Conservation (phyloP, 106 monocot species). For the Dendrobium huoshanense region DNA sequence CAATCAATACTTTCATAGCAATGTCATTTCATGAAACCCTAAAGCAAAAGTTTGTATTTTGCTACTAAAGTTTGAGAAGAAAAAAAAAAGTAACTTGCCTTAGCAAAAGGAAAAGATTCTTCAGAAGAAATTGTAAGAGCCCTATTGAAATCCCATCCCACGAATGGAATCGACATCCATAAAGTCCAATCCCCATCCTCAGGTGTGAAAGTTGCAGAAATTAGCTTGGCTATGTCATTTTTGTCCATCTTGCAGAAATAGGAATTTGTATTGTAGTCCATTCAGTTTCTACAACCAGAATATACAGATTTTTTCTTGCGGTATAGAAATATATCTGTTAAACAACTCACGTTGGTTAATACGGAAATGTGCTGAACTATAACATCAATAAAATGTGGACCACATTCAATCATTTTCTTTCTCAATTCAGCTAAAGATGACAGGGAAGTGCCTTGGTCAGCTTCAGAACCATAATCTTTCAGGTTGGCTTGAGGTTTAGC, state of each 20-base stretch:
- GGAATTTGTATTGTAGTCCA: neutral
- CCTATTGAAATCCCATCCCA: slow-evolving; percentile 50
- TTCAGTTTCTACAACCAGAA: neutral
- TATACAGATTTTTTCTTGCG: slow-evolving; percentile 4
- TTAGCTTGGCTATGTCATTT: slow-evolving; percentile 35
- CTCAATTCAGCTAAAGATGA: slow-evolving; percentile 36
- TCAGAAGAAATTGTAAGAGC: slow-evolving; percentile 51
- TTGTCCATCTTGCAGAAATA: slow-evolving; percentile 43
- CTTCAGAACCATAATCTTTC: slow-evolving; percentile 54
- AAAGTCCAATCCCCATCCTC: slow-evolving; percentile 61
- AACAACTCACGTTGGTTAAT: slow-evolving; percentile 44
- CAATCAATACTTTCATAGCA: slow-evolving; percentile 7
- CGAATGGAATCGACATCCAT: slow-evolving; percentile 39
- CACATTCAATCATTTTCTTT: slow-evolving; percentile 25
- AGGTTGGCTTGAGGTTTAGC: slow-evolving; percentile 45
- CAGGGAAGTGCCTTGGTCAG: slow-evolving; percentile 39
- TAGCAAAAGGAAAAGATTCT: slow-evolving; percentile 74
- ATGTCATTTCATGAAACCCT: neutral
- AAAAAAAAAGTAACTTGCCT: slow-evolving; percentile 32
- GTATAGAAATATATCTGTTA: neutral
- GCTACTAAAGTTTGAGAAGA: neutral
- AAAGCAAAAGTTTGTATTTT: neutral
- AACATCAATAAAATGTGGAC: slow-evolving; percentile 30
- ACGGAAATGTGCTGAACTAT: slow-evolving; percentile 39
- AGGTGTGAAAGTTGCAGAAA: slow-evolving; percentile 56